phyloP scores from a whole-genome alignment of 164 flowering plant genomes.

The Hamamelis virginiana region DNA sequence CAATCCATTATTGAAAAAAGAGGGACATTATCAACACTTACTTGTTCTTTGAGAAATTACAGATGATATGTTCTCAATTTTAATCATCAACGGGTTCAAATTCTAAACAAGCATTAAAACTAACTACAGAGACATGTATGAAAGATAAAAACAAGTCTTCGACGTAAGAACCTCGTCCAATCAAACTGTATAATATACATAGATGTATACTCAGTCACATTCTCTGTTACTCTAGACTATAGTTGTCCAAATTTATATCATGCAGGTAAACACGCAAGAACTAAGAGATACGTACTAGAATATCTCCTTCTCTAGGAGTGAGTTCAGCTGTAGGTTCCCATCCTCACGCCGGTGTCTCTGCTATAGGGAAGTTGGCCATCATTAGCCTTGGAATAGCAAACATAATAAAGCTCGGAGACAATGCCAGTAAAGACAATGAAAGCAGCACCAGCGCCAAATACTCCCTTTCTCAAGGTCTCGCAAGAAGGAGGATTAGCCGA shows the following conservation, averaged over 20 bases:
- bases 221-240: background rate
- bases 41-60: too few relatives aligned
- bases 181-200: background rate
- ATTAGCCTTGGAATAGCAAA: constrained; percentile 49
- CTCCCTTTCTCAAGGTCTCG: constrained; percentile 54
- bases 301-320: background rate
- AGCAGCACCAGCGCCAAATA: constrained; percentile 76
- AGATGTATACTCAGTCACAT: background rate
- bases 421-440: constrained; percentile 58
- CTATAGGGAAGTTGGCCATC: constrained; percentile 17
- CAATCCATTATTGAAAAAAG: too few relatives aligned
- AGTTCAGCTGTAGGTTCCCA: constrained; percentile 28
- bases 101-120: too few relatives aligned
- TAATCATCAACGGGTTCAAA: too few relatives aligned
- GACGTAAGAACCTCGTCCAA: background rate
- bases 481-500: constrained; percentile 39
- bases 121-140: too few relatives aligned
- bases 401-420: constrained; percentile 56
- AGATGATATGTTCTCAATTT: too few relatives aligned
- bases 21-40: too few relatives aligned
- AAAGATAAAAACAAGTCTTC: background rate
- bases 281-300: background rate
- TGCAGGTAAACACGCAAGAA: background rate
- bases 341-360: constrained; percentile 48
- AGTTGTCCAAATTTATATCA: background rate